phyloP scores from a whole-genome alignment of 2,329 filamentous ascomycete species.

The Clarireedia paspali region DNA sequence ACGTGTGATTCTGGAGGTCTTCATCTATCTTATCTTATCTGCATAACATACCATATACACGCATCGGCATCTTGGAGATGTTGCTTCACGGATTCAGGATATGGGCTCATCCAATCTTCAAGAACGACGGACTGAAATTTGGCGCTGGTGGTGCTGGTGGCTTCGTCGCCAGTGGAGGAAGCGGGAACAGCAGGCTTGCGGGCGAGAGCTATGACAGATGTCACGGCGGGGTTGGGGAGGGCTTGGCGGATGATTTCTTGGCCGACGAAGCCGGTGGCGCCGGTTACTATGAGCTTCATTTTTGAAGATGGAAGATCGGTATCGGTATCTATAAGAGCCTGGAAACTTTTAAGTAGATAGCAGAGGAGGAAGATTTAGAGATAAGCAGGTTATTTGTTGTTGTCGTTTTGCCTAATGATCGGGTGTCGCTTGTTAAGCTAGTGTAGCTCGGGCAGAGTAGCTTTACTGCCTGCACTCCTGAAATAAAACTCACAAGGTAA shows the following conservation, averaged over 20 bases:
- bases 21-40: no score
- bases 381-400: no score
- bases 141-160: not conserved
- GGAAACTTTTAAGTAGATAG: no score
- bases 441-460: no score
- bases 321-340: no score
- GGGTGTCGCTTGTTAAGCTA: no score
- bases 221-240: conserved; percentile 25
- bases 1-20: no score
- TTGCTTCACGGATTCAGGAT: conserved; percentile 27
- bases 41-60: conserved; percentile 31
- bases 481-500: no score
- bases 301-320: not conserved
- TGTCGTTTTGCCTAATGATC: no score
- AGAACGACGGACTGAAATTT: conserved; percentile 30
- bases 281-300: not conserved
- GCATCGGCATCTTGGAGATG: conserved; percentile 29
- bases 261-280: not conserved
- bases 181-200: conserved; percentile 17
- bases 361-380: no score
- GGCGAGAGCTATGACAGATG: conserved; percentile 27
- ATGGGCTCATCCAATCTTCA: conserved; percentile 27
- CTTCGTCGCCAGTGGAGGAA: not conserved
- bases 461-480: no score
- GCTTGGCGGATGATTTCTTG: conserved; percentile 27